Conservation (phyloP, 2,329 filamentous ascomycete species). For the Fusarium sp. region DNA sequence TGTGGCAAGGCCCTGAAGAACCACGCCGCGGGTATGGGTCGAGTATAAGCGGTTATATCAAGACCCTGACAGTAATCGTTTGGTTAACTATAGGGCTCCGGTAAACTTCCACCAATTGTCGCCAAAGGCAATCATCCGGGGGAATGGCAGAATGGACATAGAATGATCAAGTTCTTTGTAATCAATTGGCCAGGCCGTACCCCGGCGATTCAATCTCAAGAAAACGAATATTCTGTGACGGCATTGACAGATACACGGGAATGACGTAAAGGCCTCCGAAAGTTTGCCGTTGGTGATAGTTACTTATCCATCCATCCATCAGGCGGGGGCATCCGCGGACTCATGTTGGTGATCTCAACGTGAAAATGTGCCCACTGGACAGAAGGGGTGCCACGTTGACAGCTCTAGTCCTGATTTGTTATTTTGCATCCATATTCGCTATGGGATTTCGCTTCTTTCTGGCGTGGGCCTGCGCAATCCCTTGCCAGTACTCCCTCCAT, state of each 20-base stretch:
- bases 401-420: conserved; percentile 25
- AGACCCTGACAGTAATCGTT: conserved; percentile 14
- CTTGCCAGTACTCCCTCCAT: conserved; percentile 14
- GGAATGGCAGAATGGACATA: background rate
- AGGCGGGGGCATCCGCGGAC: conserved; percentile 24
- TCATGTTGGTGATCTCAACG: conserved; percentile 27
- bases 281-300: conserved; percentile 25
- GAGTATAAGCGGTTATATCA: conserved; percentile 19
- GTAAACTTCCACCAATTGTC: conserved; percentile 35
- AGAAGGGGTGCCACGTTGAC: conserved; percentile 40
- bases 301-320: conserved; percentile 11
- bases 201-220: background rate
- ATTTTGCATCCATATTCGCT: conserved; percentile 8
- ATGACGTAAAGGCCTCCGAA: conserved; percentile 42
- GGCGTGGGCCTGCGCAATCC: conserved; percentile 8
- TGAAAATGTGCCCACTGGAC: conserved; percentile 19
- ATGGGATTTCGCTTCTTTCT: conserved; percentile 17
- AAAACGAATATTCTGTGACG: background rate
- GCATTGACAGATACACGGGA: background rate
- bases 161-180: background rate
- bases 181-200: background rate
- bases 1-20: conserved; percentile 16
- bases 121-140: background rate
- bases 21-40: conserved; percentile 21
- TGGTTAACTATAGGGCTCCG: background rate